Percentiles rank a stretch among this genome's conserved stretches.
These are phyloP conservation scores for Xylariaceae sp. DNA, from an alignment of 2,329 filamentous ascomycete species.

Conservation along the genomic window DNA sequence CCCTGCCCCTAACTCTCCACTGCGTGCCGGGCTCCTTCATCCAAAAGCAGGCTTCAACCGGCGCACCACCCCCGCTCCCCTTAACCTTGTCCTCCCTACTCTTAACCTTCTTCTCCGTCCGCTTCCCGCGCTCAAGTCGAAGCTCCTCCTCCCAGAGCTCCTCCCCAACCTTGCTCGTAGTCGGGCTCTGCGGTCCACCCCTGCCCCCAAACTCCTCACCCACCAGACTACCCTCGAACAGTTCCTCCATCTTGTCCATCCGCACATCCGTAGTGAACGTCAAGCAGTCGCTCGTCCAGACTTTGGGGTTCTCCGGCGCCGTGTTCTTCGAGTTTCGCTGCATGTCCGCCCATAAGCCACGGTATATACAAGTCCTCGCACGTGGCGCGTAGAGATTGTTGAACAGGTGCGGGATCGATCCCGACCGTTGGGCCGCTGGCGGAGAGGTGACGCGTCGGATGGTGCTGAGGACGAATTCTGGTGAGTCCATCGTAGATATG, in stretches of 20 bases:
- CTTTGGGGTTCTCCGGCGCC: constrained; percentile 65
- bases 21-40: constrained; percentile 66
- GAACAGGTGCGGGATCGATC: constrained; percentile 36
- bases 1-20: constrained; percentile 78
- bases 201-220: constrained; percentile 3
- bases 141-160: constrained; percentile 18
- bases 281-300: constrained; percentile 73
- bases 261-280: constrained; percentile 85
- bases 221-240: constrained; percentile 44
- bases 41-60: constrained; percentile 74
- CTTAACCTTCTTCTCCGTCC: constrained; percentile 35
- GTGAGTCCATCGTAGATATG: constrained; percentile 44
- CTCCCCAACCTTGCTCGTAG: constrained; percentile 38
- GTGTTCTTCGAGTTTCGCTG: constrained; percentile 71
- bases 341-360: constrained; percentile 77
- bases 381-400: constrained; percentile 43
- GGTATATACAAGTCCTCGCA: constrained; percentile 77
- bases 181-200: constrained; percentile 35
- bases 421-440: neutral
- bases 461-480: constrained; percentile 51
- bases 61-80: constrained; percentile 62
- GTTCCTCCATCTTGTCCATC: constrained; percentile 78
- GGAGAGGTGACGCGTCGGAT: constrained; percentile 37
- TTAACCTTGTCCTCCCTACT: constrained; percentile 39
- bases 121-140: constrained; percentile 7